phyloP scores from a whole-genome alignment of 179 eudicot genomes.

The Patellifolia procumbens region DNA sequence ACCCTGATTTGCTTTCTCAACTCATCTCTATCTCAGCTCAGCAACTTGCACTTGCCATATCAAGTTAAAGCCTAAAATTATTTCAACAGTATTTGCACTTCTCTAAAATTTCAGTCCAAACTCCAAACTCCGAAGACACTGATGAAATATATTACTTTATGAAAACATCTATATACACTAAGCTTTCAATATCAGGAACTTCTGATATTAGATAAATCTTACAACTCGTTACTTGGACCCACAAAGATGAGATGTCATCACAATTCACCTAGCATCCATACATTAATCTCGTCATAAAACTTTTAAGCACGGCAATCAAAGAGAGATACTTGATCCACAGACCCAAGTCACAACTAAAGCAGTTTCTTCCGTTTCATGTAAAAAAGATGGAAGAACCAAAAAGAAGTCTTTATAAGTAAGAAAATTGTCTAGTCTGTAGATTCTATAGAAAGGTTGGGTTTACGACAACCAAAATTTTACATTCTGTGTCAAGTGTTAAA shows the following conservation, averaged over 20 bases:
- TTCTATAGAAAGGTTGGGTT: not conserved
- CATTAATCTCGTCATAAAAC: not conserved
- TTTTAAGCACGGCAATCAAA: not conserved
- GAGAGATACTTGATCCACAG: not conserved
- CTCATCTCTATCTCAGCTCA: not conserved
- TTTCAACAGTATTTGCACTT: not conserved
- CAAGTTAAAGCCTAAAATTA: not conserved
- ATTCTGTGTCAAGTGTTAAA: not conserved
- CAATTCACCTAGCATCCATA: not conserved
- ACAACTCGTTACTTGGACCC: not conserved
- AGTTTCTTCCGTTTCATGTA: not conserved
- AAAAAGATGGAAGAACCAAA: not conserved
- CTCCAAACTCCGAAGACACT: not conserved
- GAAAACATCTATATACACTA: not conserved
- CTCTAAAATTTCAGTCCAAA: not conserved
- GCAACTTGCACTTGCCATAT: not conserved
- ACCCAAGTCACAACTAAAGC: not conserved
- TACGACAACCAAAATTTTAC: not conserved
- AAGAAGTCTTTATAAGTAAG: not conserved
- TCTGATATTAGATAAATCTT: slow-evolving; percentile 1
- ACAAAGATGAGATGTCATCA: not conserved
- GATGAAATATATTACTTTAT: not conserved
- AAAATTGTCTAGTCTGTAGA: not conserved
- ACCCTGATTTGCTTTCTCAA: not conserved
- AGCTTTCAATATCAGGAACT: not conserved